Base-by-base conservation (phyloP, 805 yeast species). In the Wickerhamomyces chaumierensis region DNA sequence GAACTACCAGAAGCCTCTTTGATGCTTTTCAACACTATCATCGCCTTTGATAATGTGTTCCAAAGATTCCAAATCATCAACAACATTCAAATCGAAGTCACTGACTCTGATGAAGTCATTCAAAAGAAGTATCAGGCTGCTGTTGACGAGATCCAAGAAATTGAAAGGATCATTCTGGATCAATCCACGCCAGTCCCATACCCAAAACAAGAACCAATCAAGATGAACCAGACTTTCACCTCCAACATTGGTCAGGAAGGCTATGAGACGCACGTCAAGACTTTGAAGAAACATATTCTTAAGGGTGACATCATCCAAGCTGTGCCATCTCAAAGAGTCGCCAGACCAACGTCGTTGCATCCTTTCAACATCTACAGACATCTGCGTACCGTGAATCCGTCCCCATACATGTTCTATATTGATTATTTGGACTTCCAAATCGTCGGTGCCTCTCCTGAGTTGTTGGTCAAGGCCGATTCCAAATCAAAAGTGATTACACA, bases 391-490 rank as follows among this genome's bases (percentile, higher is more conserved):
- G 96, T 92, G 36, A 92, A 92, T 61, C 98, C 99, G 11, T 86
- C 96, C 2, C 99, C 99, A 20, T 92, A 92, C 59, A 71, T 92
- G 69, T 92, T 92, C 58, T 92, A 87, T 61, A 78, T 92, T 47
- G 97, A 92, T 57, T 81, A 84, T 52, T 57, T 83, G 42, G 96
- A 86, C 49, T 92, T 90, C 67, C 96, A 88, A 59, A 73, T 92
- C 36, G 90, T 92, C 40, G 98, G 99, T 36, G 99, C 99, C 0
- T 86, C 96, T 12, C 99, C 99, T 2, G 98, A 92, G 58, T 63
- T 90, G 40, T 67, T 92, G 41, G 96, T 90, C 39, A 84, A 86
- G 59, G 67, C 86, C 5, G 96, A 87, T 48, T 44, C 48, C 18
- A 68, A 79, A 28, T 76, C 81, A 45, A 77, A 83, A 49, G 75